Evolutionary conservation across 2,329 filamentous ascomycete genomes (phyloP), one percentile per base, ranked within the genome.

Genomic region (Pyricularia sp.): DNA sequence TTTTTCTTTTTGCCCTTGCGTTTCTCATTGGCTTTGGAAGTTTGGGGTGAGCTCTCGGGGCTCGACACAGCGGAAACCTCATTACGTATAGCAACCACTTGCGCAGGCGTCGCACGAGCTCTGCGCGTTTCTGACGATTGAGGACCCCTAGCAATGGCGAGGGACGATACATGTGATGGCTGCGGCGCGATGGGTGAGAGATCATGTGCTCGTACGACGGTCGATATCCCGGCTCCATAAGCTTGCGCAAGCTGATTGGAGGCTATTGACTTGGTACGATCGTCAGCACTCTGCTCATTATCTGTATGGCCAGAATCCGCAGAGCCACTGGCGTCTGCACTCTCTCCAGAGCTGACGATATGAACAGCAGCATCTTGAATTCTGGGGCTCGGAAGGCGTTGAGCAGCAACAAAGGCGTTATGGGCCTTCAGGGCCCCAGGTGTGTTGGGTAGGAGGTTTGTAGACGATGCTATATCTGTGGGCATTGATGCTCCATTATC

Each of bases 161-260:
- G 72, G 68, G 82, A 78, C 73, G 88, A 81, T 68, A 85, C 85
- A 71, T 90, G 88, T 62, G 87, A 86, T 64, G 90, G 89, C 71
- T 90, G 89, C 30, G 90, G 89, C 63, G 90, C 90, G 71, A 88
- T 77, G 57, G 88, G 88, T 44, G 86, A 87, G 63, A 87, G 84
- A 70, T 93, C 87, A 72, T 92, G 88, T 69, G 86, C 87, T 71
- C 86, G 85, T 70, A 93, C 81, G 66, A 93, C 78, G 64, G 86
- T 60, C 13, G 55, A 24, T 33, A 6, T 35, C 3, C 55, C 55
- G 24, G 31, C 33, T 16, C 60, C 49, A n/a, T 60, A 60, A 7
- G 30, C 33, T 31, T 44, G 22, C 12, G 63, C 28, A 30, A 60
- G 35, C 31, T 33, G 63, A 30, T 30, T 16, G 9, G 31, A 57